Conservation (phyloP, 2,329 filamentous ascomycete genomes). For the Pseudopyrenochaeta lycopersici region DNA sequence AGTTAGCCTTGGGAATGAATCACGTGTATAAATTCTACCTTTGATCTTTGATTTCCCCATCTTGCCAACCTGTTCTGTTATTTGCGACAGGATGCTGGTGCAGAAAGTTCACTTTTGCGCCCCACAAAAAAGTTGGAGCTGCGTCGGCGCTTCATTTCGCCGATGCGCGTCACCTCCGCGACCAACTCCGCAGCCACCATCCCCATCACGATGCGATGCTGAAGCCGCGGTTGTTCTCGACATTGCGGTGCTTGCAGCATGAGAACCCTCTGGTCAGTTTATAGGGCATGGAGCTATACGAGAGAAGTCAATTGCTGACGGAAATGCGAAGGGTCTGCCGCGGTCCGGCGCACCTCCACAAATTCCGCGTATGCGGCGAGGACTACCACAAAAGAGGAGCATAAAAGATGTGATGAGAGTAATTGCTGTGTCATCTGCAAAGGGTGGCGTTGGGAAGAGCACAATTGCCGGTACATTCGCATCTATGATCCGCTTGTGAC, state of each 20-base stretch:
- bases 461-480: slow-evolving; percentile 76
- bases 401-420: slow-evolving; percentile 89
- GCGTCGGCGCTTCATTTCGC: slow-evolving; percentile 20
- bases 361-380: slow-evolving; percentile 79
- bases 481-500: neutral
- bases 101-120: slow-evolving; percentile 27
- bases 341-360: slow-evolving; percentile 72
- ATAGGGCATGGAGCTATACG: neutral
- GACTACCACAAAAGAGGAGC: slow-evolving; percentile 79
- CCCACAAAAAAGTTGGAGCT: slow-evolving; percentile 43
- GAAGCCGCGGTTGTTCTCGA: slow-evolving; percentile 65
- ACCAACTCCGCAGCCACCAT: slow-evolving; percentile 26
- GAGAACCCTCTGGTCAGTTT: slow-evolving; percentile 82
- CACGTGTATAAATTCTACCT: slow-evolving; percentile 18
- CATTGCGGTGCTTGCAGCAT: slow-evolving; percentile 65
- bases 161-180: slow-evolving; percentile 34
- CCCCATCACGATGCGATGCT: slow-evolving; percentile 42
- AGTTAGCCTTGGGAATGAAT: neutral
- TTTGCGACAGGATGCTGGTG: slow-evolving; percentile 6
- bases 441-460: slow-evolving; percentile 97
- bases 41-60: slow-evolving; percentile 44
- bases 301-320: slow-evolving; percentile 11
- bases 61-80: slow-evolving; percentile 5
- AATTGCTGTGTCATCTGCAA: slow-evolving; percentile 96
- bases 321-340: slow-evolving; percentile 75